A percentile compares a stretch with the other conserved stretches of the same genome.
These are phyloP conservation scores for Wickerhamiella slavikovae DNA, from an alignment of 805 yeast genomes.

Conservation along the genomic window DNA sequence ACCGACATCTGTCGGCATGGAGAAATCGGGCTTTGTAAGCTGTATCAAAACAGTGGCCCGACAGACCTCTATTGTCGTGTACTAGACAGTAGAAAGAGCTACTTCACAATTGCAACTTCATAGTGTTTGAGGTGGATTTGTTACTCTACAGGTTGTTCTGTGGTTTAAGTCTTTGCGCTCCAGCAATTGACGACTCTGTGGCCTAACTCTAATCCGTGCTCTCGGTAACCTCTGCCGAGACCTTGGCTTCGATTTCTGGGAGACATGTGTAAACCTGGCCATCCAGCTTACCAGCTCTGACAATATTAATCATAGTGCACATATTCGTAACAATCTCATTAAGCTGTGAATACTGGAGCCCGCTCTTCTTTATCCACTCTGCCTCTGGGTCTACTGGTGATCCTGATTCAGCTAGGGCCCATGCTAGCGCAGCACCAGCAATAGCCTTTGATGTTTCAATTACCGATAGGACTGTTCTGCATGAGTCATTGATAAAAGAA, in stretches of 20 bases:
- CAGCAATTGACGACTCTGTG: neutral
- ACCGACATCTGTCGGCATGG: no score
- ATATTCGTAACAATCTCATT: slow-evolving; percentile 9
- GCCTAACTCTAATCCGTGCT: slow-evolving; percentile 1
- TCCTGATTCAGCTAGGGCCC: slow-evolving; percentile 13
- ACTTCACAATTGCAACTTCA: neutral
- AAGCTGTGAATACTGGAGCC: slow-evolving; percentile 4
- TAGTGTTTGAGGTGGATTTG: neutral
- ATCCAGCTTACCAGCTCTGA: slow-evolving; percentile 7
- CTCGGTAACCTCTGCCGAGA: no score
- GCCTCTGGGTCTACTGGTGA: slow-evolving; percentile 5
- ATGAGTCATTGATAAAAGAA: slow-evolving; percentile 20
- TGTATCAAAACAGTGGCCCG: no score
- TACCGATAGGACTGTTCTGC: slow-evolving; percentile 18
- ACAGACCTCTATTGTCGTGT: no score
- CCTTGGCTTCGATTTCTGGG: no score
- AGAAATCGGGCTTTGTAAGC: no score
- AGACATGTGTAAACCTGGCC: slow-evolving; percentile 11
- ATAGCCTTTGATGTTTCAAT: slow-evolving; percentile 15
- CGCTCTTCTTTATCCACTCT: slow-evolving; percentile 7
- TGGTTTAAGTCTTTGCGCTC: neutral
- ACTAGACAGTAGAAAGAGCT: neutral
- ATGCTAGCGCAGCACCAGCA: slow-evolving; percentile 21
- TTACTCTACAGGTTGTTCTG: neutral
- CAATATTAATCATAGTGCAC: slow-evolving; percentile 9